Evolutionary conservation across 2,329 filamentous ascomycete species (phyloP), one percentile per base, ranked within the genome.

Genomic region (Gaeumannomyces tritici): DNA sequence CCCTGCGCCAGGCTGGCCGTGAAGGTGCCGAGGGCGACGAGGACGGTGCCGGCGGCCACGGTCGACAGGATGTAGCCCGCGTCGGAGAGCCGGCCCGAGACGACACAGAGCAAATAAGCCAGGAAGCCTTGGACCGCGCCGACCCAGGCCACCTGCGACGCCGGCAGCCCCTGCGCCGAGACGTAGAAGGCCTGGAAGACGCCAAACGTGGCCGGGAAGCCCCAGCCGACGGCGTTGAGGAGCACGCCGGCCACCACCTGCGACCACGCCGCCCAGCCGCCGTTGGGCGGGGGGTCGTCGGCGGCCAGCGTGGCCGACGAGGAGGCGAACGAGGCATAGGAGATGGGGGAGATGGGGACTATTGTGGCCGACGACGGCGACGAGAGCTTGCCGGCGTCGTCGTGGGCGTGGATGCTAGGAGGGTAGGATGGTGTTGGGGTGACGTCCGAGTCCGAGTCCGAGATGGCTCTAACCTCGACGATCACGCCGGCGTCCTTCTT

Each of bases 191-290:
- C 73, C 77, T 76, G 75, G 75, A 74, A 78, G 57, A 79, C 78
- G 62, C 76, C 81, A 65, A 81, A 84, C 2, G 78, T 75, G 6
- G 76, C 72, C 3, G 77, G 75, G 61, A 78, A 79, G 61, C 81
- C 81, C 78, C 80, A 83, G 6, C 80, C 75, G 63, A 83, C 69
- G 61, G 74, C 74, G 68, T 79, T 81, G 70, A 81, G 72, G 33
- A 81, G 73, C 55, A 79, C 72, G 35, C 75, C 75, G 8, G 79
- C 77, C 26, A 79, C 58, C 11, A 83, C 79, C 67, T 83, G 81
- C 0, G 73, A 74, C 81, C 81, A 83, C 21, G 80, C 81, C 18
- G 69, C 65, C 59, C 75, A 66, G 15, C 80, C 80, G 29, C 80
- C 79, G 57, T 81, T 78, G 0, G 79, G 80, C 2, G 70, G 67